Conservation (phyloP, 306 rosid genomes). For the Castanea sativa region DNA sequence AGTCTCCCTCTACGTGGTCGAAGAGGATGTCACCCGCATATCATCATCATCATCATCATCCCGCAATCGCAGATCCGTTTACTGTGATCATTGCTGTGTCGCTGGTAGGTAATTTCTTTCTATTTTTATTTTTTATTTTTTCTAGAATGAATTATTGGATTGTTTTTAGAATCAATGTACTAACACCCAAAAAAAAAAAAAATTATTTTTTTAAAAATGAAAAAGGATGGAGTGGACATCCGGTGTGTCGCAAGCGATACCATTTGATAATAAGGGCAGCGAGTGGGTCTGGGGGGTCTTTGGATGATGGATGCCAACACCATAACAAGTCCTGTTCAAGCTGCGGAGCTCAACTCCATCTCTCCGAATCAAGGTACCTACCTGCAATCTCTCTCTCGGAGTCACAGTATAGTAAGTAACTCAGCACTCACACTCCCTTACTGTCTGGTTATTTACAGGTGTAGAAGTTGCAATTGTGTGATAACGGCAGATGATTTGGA, state of each 20-base stretch:
- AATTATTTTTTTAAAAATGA: too few relatives aligned
- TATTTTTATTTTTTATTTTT: not conserved
- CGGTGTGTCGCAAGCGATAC: constrained; percentile 34
- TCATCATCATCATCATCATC: not conserved
- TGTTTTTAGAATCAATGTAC: too few relatives aligned
- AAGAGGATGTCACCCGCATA: constrained; percentile 36
- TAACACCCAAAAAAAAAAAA: too few relatives aligned
- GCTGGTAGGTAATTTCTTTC: constrained; percentile 21
- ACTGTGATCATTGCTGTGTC: constrained; percentile 42
- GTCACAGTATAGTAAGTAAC: too few relatives aligned
- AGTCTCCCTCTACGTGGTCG: constrained; percentile 26
- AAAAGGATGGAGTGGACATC: constrained; percentile 42
- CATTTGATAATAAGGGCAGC: constrained; percentile 29
- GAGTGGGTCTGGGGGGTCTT: not conserved
- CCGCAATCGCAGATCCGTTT: constrained; percentile 20
- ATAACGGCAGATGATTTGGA: constrained; percentile 45
- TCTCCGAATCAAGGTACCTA: not conserved
- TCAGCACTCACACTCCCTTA: too few relatives aligned
- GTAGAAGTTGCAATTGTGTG: constrained; percentile 25
- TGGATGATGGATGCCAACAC: not conserved
- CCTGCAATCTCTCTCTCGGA: not conserved
- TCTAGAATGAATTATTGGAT: too few relatives aligned
- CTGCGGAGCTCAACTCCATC: not conserved
- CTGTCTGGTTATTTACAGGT: constrained; percentile 12
- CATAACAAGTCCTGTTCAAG: not conserved